Conservation (phyloP, 1,139 yeast species). For the Blastobotrys apis region DNA sequence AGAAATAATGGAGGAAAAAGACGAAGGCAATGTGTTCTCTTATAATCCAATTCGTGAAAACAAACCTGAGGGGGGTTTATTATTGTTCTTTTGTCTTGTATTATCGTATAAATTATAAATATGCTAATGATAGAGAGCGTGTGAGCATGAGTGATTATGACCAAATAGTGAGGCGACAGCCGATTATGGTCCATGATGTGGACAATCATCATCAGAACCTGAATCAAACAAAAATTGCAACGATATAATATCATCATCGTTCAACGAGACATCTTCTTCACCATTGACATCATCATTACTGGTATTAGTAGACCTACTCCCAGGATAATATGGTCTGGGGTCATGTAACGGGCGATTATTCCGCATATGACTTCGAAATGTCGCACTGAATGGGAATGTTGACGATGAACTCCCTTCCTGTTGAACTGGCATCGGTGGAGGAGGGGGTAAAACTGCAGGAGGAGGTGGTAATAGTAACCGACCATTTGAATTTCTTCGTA, state of each 20-base stretch:
- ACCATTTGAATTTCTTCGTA: background rate
- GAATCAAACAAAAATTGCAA: background rate
- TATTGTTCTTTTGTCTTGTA: background rate
- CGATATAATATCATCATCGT: background rate
- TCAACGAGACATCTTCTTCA: background rate
- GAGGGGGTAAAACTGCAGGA: background rate
- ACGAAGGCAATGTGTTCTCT: background rate
- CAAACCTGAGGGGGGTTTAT: background rate
- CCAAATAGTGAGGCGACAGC: background rate
- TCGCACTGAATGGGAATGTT: background rate
- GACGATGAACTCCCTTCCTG: background rate
- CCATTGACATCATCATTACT: background rate
- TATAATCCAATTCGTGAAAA: background rate
- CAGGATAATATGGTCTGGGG: background rate
- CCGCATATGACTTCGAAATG: background rate
- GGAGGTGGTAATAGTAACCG: background rate
- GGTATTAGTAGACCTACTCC: background rate
- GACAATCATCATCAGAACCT: background rate
- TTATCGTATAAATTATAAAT: conserved; percentile 1
- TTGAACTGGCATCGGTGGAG: background rate
- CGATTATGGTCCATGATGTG: background rate
- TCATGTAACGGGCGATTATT: background rate
- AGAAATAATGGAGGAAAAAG: conserved; percentile 1
- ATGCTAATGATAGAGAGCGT: background rate
- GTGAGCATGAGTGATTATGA: background rate